A percentile compares a stretch with the other conserved stretches of the same genome.
These are phyloP conservation scores for Amanita molliuscula DNA, from an alignment of 768 basidiomycete genomes.

Conservation along the genomic window DNA sequence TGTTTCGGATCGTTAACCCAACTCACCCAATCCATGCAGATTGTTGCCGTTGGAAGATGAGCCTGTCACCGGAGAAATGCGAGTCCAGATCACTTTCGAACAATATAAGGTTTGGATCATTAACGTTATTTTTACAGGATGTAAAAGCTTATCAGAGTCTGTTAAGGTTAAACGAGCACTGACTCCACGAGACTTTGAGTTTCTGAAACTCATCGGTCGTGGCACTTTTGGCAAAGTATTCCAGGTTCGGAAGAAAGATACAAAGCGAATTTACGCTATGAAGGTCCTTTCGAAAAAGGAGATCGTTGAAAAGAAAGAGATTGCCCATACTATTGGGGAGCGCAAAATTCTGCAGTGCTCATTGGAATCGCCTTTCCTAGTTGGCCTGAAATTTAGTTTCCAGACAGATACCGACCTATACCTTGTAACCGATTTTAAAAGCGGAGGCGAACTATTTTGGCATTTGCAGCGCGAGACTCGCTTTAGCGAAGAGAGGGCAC, in stretches of 20 bases:
- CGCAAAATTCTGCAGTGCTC: conserved; percentile 96
- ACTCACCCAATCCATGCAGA: conserved; percentile 26
- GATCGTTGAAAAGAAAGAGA: conserved; percentile 98
- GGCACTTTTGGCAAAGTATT: conserved; percentile 98
- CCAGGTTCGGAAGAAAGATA: conserved; percentile 97
- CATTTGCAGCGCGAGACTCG: conserved; percentile 93
- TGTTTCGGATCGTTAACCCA: not conserved
- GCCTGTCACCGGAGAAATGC: conserved; percentile 84
- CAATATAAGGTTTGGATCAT: conserved; percentile 65
- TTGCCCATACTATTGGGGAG: conserved; percentile 98
- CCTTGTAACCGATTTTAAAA: conserved; percentile 97
- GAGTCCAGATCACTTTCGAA: conserved; percentile 90
- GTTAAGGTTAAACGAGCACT: conserved; percentile 75
- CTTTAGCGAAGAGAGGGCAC: conserved; percentile 86
- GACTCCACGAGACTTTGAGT: conserved; percentile 95
- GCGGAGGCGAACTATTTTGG: conserved; percentile 97
- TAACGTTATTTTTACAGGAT: conserved; percentile 9
- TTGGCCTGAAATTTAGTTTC: conserved; percentile 97
- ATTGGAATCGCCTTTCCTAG: conserved; percentile 90
- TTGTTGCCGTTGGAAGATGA: conserved; percentile 72
- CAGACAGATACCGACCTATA: conserved; percentile 94
- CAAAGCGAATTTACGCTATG: conserved; percentile 99
- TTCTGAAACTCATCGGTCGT: conserved; percentile 95
- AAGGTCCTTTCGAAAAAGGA: conserved; percentile 98
- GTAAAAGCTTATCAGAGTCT: conserved; percentile 6